phyloP scores from a whole-genome alignment of 306 rosid species.

The Dalbergia cultrata region DNA sequence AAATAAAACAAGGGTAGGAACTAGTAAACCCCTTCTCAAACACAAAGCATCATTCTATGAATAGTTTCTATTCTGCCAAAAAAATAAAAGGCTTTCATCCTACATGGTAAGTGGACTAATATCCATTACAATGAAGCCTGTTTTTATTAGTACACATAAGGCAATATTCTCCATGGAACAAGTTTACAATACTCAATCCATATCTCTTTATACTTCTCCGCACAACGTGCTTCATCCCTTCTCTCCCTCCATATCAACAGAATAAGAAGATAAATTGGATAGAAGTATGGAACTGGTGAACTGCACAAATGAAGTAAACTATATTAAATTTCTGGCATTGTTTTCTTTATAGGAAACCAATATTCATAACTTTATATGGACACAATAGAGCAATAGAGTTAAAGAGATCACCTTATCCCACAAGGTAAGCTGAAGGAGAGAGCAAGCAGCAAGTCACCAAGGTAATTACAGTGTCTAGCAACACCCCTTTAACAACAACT shows the following conservation, averaged over 20 bases:
- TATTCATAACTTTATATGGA: conserved; percentile 14
- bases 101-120: neutral
- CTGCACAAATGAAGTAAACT: conserved; percentile 60
- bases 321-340: conserved; percentile 6
- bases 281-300: conserved; percentile 92
- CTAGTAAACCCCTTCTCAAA: neutral
- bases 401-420: conserved; percentile 76
- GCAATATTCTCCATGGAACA: conserved; percentile 97
- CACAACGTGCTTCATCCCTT: conserved; percentile 96
- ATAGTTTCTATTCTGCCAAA: neutral
- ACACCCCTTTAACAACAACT: conserved; percentile 71
- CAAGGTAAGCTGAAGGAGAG: conserved; percentile 95
- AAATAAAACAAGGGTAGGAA: neutral
- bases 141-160: conserved; percentile 55
- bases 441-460: conserved; percentile 95
- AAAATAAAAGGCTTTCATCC: neutral
- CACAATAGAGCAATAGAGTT: conserved; percentile 15
- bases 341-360: neutral
- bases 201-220: conserved; percentile 83
- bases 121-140: neutral
- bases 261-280: conserved; percentile 92
- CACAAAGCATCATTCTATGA: neutral
- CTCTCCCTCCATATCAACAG: conserved; percentile 95
- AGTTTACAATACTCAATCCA: conserved; percentile 78
- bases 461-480: conserved; percentile 94